These are phyloP conservation scores for Pontederia crassipes DNA, from an alignment of 176 grass and related monocot species.

Conservation along the genomic window DNA sequence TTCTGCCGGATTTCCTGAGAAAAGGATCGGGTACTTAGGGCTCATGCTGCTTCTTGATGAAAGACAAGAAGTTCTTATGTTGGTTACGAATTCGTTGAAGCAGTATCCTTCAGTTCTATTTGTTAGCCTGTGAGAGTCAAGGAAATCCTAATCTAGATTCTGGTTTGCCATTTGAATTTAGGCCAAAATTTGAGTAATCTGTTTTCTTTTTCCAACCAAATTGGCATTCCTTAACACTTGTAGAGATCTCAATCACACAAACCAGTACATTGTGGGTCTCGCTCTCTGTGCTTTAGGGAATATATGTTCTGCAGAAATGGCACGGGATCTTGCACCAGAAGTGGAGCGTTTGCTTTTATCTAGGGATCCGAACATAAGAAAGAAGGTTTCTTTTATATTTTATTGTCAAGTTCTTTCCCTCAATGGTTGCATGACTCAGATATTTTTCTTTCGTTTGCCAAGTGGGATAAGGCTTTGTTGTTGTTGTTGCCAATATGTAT, in stretches of 20 bases:
- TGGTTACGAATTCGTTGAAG: slow-evolving; percentile 98
- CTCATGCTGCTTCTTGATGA: slow-evolving; percentile 93
- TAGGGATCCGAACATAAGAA: slow-evolving; percentile 83
- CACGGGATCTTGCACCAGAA: slow-evolving; percentile 81
- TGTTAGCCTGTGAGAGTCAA: neutral
- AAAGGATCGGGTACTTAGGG: slow-evolving; percentile 91
- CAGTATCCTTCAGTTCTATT: slow-evolving; percentile 61
- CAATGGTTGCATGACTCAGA: neutral
- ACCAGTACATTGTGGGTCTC: slow-evolving; percentile 93
- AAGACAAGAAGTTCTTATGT: slow-evolving; percentile 99
- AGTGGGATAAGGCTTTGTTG: too few species aligned
- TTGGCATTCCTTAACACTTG: slow-evolving; percentile 44
- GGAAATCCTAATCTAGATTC: neutral
- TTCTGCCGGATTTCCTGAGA: slow-evolving; percentile 73
- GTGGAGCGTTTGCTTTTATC: slow-evolving; percentile 81
- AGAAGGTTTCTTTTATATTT: slow-evolving; percentile 46
- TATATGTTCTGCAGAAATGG: slow-evolving; percentile 99
- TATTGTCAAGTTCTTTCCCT: neutral
- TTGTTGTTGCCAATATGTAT: too few species aligned
- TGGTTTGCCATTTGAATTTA: neutral
- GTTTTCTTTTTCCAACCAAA: slow-evolving; percentile 1
- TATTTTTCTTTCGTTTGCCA: neutral
- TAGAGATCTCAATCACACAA: slow-evolving; percentile 99
- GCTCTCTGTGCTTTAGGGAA: slow-evolving; percentile 95
- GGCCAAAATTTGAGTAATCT: neutral